phyloP scores from a whole-genome alignment of 1,284 basidiomycete genomes.

The Tetrapyrgos nigripes region DNA sequence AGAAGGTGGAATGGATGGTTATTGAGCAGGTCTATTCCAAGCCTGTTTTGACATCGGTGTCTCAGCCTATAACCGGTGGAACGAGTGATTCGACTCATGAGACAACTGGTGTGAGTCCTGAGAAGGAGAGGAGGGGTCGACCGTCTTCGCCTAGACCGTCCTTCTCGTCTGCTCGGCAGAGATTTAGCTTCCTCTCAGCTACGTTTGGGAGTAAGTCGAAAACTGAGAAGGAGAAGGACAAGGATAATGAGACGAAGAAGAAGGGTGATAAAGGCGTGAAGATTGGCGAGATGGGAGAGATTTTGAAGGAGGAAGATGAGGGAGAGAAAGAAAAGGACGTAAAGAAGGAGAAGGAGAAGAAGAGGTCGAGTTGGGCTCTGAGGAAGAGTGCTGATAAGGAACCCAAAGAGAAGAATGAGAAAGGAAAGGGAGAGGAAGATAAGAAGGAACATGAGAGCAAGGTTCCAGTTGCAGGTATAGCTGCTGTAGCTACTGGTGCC shows the following conservation, averaged over 20 bases:
- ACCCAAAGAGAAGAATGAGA: slow-evolving; percentile 25
- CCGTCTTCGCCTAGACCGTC: slow-evolving; percentile 59
- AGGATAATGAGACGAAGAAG: slow-evolving; percentile 33
- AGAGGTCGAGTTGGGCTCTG: slow-evolving; percentile 2
- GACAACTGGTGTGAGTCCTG: slow-evolving; percentile 14
- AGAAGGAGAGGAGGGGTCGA: slow-evolving; percentile 20
- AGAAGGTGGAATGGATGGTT: slow-evolving; percentile 60
- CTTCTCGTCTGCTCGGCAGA: slow-evolving; percentile 53
- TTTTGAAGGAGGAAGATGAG: slow-evolving; percentile 57
- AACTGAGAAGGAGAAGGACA: slow-evolving; percentile 25
- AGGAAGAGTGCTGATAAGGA: slow-evolving; percentile 20
- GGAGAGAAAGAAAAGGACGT: slow-evolving; percentile 10
- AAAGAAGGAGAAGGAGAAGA: neutral
- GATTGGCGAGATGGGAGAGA: slow-evolving; percentile 72
- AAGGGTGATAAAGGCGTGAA: slow-evolving; percentile 36
- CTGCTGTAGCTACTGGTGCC: slow-evolving; percentile 18
- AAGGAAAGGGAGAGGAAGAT: slow-evolving; percentile 25
- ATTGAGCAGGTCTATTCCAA: slow-evolving; percentile 63
- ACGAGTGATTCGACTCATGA: slow-evolving; percentile 30
- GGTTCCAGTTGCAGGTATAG: slow-evolving; percentile 15
- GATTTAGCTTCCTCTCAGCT: slow-evolving; percentile 62
- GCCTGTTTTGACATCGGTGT: slow-evolving; percentile 41
- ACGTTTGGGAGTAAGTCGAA: slow-evolving; percentile 17
- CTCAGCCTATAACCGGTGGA: slow-evolving; percentile 13
- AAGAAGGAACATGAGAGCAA: slow-evolving; percentile 24